Base-by-base conservation (phyloP, 768 basidiomycete species). In the Baorangia bicolor region DNA sequence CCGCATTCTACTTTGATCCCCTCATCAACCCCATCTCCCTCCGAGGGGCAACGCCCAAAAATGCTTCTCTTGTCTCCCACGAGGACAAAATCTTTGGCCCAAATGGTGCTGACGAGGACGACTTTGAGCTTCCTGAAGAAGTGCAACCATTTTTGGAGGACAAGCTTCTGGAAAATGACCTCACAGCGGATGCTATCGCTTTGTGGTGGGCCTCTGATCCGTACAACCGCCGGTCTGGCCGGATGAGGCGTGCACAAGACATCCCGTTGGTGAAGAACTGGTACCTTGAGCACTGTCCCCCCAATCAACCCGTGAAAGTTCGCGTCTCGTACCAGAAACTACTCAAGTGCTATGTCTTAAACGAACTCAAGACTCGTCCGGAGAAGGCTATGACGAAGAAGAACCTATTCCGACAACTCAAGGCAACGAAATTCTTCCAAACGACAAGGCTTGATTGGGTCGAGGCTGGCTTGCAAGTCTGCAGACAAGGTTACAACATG, bases 391-490 rank as follows among this genome's bases (percentile, higher is more conserved):
- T 97, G 91, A 89, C 92, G 60, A 98, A 96, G 85, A 94, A 96
- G 77, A 97, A 95, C 68, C 70, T 98, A 47, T 98, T 99, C 83
- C 82, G 93, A 41, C 92, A 94, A 68, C 79, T 94, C 54, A 98
- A 98, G 75, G 88, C 92, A n/a, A 99, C 97, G 55, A 98, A 98
- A 74, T 99, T 99, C 77, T 99, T 99, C 87, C 97, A 98, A 78
- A 93, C 92, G 14, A 99, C 97, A 5, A 92, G 83, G 61, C 75
- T 99, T 62, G 97, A 99, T 73, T 99, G 97, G 97, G 96, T 99
- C 35, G 97, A 99, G 73, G 97, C 96, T 3, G 97, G 97, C 62
- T 75, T 99, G 57, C 97, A 99, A 73, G 96, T 99, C 50, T 98
- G 96, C 77, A 80, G 97, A 61, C 97, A 99, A 70, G 97, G 97